Evolutionary conservation across 306 rosid genomes (phyloP).

Genomic region (Nissolia schottii): DNA sequence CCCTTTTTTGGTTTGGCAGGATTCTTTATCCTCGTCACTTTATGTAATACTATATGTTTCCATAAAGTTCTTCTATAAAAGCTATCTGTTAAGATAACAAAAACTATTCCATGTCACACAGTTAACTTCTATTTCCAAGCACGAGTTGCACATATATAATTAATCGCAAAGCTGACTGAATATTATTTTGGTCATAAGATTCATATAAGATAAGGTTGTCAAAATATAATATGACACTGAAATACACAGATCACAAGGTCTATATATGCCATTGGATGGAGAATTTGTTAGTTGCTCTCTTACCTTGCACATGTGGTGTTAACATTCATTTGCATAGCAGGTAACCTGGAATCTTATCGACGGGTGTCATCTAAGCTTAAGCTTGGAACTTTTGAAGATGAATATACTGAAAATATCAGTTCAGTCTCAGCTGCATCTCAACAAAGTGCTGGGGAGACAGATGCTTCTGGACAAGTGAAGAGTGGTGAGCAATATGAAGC

Average conservation of each 20-base stretch:
- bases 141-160: slow-evolving; percentile 6
- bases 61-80: neutral
- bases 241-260: neutral
- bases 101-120: neutral
- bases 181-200: slow-evolving; percentile 2
- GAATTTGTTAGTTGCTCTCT: slow-evolving; percentile 21
- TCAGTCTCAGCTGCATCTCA: slow-evolving; percentile 29
- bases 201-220: neutral
- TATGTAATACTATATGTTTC: neutral
- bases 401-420: slow-evolving; percentile 32
- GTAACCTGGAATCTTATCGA: slow-evolving; percentile 58
- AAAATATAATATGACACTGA: slow-evolving; percentile 9
- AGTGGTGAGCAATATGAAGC: slow-evolving; percentile 46
- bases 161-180: neutral
- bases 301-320: slow-evolving; percentile 17
- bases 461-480: slow-evolving; percentile 57
- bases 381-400: slow-evolving; percentile 64
- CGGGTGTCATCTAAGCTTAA: slow-evolving; percentile 82
- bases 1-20: neutral
- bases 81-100: neutral
- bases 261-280: neutral
- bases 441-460: slow-evolving; percentile 46
- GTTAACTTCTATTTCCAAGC: neutral
- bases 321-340: slow-evolving; percentile 39
- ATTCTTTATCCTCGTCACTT: neutral